Evolutionary conservation across 805 yeast species (phyloP).

Genomic region (Saturnispora diversa): DNA sequence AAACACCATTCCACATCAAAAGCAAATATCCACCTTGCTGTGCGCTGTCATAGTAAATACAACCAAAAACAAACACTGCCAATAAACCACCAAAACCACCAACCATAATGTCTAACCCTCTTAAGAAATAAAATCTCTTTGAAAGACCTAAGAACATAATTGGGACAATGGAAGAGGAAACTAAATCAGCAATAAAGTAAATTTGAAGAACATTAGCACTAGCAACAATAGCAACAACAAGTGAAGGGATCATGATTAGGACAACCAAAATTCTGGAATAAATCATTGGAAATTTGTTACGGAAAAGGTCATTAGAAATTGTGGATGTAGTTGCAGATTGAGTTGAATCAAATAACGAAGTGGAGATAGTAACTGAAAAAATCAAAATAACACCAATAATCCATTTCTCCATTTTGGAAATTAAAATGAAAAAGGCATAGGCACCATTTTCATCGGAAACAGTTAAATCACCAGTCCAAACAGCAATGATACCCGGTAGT

Average conservation of each 20-base stretch:
- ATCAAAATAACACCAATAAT: conserved; percentile 75
- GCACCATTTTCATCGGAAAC: conserved; percentile 49
- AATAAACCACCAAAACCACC: conserved; percentile 81
- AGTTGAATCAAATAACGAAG: conserved; percentile 82
- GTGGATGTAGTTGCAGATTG: conserved; percentile 87
- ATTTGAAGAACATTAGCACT: conserved; percentile 81
- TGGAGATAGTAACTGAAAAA: conserved; percentile 63
- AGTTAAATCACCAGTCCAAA: conserved; percentile 71
- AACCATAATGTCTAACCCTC: conserved; percentile 72
- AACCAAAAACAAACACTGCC: conserved; percentile 75
- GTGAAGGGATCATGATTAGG: conserved; percentile 74
- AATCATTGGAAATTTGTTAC: conserved; percentile 63
- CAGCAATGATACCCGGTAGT: conserved; percentile 77
- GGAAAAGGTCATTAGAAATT: conserved; percentile 80
- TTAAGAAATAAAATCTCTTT: conserved; percentile 55
- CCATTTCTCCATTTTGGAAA: conserved; percentile 76
- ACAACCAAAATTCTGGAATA: conserved; percentile 67
- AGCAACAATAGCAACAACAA: conserved; percentile 73
- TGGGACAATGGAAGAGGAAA: conserved; percentile 83
- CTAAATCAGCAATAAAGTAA: conserved; percentile 83
- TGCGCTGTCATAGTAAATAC: conserved; percentile 67
- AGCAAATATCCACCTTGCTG: conserved; percentile 72
- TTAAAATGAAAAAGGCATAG: conserved; percentile 63
- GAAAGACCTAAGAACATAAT: conserved; percentile 73
- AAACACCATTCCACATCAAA: conserved; percentile 72